Base-by-base conservation (phyloP, 805 yeast species). In the Spathaspora hagerdaliae region DNA sequence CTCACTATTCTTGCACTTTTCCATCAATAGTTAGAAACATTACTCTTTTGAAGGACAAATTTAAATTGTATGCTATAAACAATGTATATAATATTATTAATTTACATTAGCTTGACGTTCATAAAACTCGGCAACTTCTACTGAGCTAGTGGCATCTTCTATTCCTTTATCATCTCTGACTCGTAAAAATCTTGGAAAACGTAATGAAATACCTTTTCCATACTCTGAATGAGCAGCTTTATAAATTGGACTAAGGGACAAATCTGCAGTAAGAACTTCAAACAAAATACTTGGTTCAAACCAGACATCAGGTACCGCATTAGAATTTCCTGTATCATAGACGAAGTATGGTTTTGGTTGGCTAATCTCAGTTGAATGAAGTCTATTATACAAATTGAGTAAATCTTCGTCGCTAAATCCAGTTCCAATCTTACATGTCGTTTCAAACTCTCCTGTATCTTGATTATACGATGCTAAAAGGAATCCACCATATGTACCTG, bases 371-470 rank as follows among this genome's bases (percentile, higher is more conserved):
- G 89, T 81, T 2, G 87, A 83, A 36, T 83, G 79, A 47, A 94
- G 73, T 41, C 72, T 72, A 26, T 75, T 77, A 55, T 83, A 73
- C 31, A 94, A 62, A 27, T 65, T 66, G 32, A 79, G 80, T 46
- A 94, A 73, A 57, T 82, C 77, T 52, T 70, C 97, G 53, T 94
- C 99, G 36, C 90, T 80, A 59, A 94, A 94, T 0, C 99, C 99
- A 0, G 99, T 94, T 40, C 99, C 99, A 45, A 95, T 91, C 63
- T 94, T 94, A 69, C 99, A 94, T 36, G 96, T 85, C 0, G 97
- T 87, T 64, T 94, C 98, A 61, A 79, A 89, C 57, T 91, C 97
- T 19, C 95, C 98, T 0, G 89, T 79, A 47, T 92, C 97, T 45
- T 82, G 82, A 58, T 94, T 94, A 60, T 89, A 92, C 29, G 95